Base-by-base conservation (phyloP, 2,329 filamentous ascomycete genomes). In the Claviceps sp. region DNA sequence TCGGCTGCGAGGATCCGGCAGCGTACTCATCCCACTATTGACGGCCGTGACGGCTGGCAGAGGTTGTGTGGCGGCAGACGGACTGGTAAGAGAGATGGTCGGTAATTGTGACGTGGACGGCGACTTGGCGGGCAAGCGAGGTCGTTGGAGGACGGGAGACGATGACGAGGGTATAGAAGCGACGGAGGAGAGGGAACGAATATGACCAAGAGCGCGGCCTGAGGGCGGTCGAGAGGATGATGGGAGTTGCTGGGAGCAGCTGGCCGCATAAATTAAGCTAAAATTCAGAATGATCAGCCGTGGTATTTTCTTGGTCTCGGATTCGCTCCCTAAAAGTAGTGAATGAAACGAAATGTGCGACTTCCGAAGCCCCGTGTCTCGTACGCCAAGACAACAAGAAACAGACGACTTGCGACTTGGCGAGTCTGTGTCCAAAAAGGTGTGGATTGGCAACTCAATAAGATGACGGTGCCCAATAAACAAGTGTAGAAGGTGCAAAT, bases 21-120 rank as follows among this genome's bases (percentile, higher is more conserved):
- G 71, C 1, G 84, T 87, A 64, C 81, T 86, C 69, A 87, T 76
- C 60, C 80, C 79, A 61, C 79, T 74, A 58, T 77, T 75, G 57
- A 77, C 70, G 20, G 70, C 46, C 44, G 64, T 75, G 57, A 77
- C 70, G 20, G 70, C 46, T 44, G 64, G 61, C 22, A 64, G 64
- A 6, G 69, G 64, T 37, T 65, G 62, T n/a, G 64, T 64, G 26
- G 5, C 7, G 2, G 42, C 13, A 24, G 67, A 61, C 16, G 68
- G 66, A 22, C 26, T 30, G 8, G 26, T 30, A 8, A 64, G 58
- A 5, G 69, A 67, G 55, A 72, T 72, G 30, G 63, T 64, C 8
- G 69, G 65, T 5, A 72, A 58, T 2, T 67, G 61, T 9, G 67
- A 67, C 7, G 66, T 59, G 5, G 66, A 68, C 5, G 67, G 62